These are phyloP conservation scores for Stygiomarasmius scandens DNA, from an alignment of 1,284 basidiomycete genomes.

Conservation along the genomic window DNA sequence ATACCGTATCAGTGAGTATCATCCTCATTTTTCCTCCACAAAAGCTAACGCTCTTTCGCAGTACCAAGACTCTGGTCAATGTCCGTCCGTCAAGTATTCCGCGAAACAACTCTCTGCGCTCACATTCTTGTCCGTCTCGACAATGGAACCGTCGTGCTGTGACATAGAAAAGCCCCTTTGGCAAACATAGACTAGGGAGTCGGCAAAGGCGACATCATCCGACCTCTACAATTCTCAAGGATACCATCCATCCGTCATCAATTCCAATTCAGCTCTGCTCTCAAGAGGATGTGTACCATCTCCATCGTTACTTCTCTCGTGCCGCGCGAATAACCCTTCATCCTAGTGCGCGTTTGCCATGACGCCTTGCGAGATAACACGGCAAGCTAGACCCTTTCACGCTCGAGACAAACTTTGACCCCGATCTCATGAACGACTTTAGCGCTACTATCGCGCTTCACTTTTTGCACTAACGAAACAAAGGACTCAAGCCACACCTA, in stretches of 20 bases:
- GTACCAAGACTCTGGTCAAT: slow-evolving; percentile 74
- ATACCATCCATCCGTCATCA: slow-evolving; percentile 79
- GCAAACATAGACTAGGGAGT: slow-evolving; percentile 92
- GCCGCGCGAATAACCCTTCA: too few relatives aligned
- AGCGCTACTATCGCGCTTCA: too few relatives aligned
- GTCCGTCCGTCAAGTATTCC: slow-evolving; percentile 74
- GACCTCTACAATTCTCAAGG: slow-evolving; percentile 54
- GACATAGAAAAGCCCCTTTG: slow-evolving; percentile 98
- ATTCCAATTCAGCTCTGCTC: slow-evolving; percentile 94
- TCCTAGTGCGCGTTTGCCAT: too few relatives aligned
- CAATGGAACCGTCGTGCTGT: slow-evolving; percentile 93
- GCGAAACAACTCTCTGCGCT: slow-evolving; percentile 86
- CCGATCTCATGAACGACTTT: too few relatives aligned
- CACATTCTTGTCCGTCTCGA: slow-evolving; percentile 94
- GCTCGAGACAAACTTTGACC: too few relatives aligned
- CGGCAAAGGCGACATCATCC: slow-evolving; percentile 73
- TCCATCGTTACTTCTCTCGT: slow-evolving; percentile 50
- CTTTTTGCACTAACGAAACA: too few relatives aligned
- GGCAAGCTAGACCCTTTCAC: too few relatives aligned
- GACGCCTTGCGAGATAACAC: too few relatives aligned
- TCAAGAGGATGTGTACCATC: slow-evolving; percentile 95
- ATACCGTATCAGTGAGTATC: slow-evolving; percentile 85
- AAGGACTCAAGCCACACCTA: too few relatives aligned
- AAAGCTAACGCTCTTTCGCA: slow-evolving; percentile 29
- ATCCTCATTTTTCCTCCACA: background rate